Percentiles rank a stretch among this genome's conserved stretches.
Evolutionary conservation across 192 early-diverging fungal species (phyloP).

Genomic region (Dispira simplex): DNA sequence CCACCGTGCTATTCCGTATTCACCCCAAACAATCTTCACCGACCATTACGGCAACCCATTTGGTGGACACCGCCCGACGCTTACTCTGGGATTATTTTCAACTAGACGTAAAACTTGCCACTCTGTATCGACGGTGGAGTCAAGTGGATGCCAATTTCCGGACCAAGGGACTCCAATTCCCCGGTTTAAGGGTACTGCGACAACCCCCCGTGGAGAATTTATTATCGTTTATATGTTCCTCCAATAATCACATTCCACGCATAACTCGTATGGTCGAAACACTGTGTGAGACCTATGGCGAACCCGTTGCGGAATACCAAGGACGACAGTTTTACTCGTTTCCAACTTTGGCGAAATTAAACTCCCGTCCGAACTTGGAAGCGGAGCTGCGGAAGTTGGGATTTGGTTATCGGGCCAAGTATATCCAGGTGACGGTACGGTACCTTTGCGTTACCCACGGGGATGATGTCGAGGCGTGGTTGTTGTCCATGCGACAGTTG

Average conservation of each 20-base stretch:
- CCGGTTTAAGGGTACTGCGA: constrained; percentile 57
- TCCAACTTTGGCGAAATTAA: constrained; percentile 39
- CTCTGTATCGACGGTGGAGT: constrained; percentile 40
- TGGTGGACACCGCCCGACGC: constrained; percentile 10
- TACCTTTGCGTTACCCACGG: constrained; percentile 29
- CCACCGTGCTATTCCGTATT: constrained; percentile 2
- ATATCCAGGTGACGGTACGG: constrained; percentile 59
- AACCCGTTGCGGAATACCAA: constrained; percentile 21
- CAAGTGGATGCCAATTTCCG: constrained; percentile 49
- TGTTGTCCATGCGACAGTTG: constrained; percentile 37
- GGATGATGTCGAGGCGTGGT: constrained; percentile 35
- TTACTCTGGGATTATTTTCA: constrained; percentile 78
- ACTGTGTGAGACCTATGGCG: constrained; percentile 28
- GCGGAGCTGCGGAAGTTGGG: constrained; percentile 49
- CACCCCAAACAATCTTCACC: not conserved
- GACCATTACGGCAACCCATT: not conserved
- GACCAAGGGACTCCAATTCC: constrained; percentile 29
- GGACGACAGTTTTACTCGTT: constrained; percentile 43
- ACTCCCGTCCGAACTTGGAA: constrained; percentile 37
- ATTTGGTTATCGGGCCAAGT: constrained; percentile 93
- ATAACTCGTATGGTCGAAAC: constrained; percentile 64
- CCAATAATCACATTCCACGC: constrained; percentile 87
- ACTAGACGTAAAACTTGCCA: constrained; percentile 42
- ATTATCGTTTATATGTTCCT: constrained; percentile 83
- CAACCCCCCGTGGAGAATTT: constrained; percentile 82